Evolutionary conservation across 345 rosid species (phyloP), one percentile per base, ranked within the genome.

Genomic region (Salix viminalis): DNA sequence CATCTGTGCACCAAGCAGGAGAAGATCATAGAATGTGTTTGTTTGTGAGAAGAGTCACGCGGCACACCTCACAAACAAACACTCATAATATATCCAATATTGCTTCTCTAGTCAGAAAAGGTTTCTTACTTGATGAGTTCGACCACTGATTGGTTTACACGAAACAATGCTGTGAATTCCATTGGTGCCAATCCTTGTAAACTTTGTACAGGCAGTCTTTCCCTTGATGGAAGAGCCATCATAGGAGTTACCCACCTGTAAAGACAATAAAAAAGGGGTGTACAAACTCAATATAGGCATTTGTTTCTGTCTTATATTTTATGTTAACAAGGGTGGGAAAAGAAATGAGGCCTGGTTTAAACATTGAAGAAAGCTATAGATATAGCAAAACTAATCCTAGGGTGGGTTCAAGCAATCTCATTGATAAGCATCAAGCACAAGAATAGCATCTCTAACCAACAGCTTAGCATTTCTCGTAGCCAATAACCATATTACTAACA

Each of bases 111-210:
- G 28, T 54, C 48, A 58, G 74, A 60, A 19, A 70, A 12, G 1
- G 14, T 26, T 32, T 42, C 77, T 84, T 88, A 90, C 98, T 85
- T 96, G 99, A 91, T 96, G 98, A 46, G 98, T 96, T 81, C 94
- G 84, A 73, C 98, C 99, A 48, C 97, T 96, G 78, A 94, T 80
- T 64, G 99, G 98, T 85, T 92, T 88, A 73, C 99, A 96, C 81
- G 86, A 88, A 76, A 91, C 97, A 67, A 91, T 88, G 88, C 98
- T 96, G 76, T 92, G 89, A 76, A 84, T 83, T 76, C 99, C 94
- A 79, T 90, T 79, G 46, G 99, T 91, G 68, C 86, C 84, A 66
- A 92, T 91, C 83, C 97, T 88, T 54, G 91, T 87, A 86, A 96
- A 92, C 86, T 89, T 90, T n/a, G 98, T 92, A 83, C 90, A 86